These are phyloP conservation scores for Fagus crenata DNA, from an alignment of 306 rosid genomes.

Conservation along the genomic window DNA sequence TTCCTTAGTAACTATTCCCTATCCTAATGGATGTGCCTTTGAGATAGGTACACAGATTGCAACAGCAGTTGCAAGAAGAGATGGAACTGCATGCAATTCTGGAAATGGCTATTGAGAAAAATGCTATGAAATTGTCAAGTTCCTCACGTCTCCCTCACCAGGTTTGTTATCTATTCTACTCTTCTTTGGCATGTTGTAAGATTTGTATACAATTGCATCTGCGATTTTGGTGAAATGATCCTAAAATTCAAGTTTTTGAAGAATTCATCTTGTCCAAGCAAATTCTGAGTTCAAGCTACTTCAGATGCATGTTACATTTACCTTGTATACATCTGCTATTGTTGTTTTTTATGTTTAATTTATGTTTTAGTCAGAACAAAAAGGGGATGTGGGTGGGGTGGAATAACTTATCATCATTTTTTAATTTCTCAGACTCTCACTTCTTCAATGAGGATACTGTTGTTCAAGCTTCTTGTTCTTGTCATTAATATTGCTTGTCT, in stretches of 20 bases:
- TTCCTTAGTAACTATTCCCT: constrained; percentile 19
- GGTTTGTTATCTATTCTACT: constrained; percentile 40
- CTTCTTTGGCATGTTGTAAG: neutral
- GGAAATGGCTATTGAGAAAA: constrained; percentile 51
- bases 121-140: constrained; percentile 37
- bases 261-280: neutral
- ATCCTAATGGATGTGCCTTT: constrained; percentile 21
- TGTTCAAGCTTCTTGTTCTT: neutral
- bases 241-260: neutral
- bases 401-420: neutral
- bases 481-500: neutral
- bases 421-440: neutral
- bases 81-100: constrained; percentile 53
- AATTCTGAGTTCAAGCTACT: neutral
- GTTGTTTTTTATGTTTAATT: neutral
- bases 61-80: constrained; percentile 55
- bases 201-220: neutral
- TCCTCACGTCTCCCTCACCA: constrained; percentile 43
- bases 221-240: neutral
- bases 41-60: constrained; percentile 51
- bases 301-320: neutral
- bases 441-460: neutral
- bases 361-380: neutral
- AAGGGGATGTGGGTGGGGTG: neutral
- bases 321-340: neutral